Percentiles rank a stretch among this genome's conserved stretches.
Conservation (phyloP, 257 asterid species). For the Capsicum baccatum region DNA sequence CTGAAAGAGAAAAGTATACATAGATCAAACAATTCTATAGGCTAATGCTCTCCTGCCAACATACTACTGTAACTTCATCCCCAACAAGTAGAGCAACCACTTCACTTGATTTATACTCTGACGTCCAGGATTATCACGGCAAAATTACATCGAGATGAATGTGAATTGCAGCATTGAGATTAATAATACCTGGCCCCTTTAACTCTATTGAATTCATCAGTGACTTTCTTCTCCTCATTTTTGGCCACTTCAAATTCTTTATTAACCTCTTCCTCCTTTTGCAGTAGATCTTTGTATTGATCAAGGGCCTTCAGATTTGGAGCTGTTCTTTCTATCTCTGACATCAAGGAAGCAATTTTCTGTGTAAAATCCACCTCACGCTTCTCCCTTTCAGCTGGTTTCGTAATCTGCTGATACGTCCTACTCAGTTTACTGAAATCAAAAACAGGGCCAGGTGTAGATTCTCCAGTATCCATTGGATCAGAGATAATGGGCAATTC, state of each 20-base stretch:
- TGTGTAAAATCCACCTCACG: constrained; percentile 81
- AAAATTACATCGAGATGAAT: neutral
- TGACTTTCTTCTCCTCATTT: constrained; percentile 77
- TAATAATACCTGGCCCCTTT: constrained; percentile 66
- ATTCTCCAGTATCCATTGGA: constrained; percentile 75
- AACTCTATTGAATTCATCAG: constrained; percentile 70
- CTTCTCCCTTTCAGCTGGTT: constrained; percentile 84
- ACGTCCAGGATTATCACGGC: neutral
- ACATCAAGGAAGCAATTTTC: constrained; percentile 62
- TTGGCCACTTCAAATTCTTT: constrained; percentile 91
- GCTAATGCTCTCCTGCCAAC: neutral
- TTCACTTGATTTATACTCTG: constrained; percentile 22
- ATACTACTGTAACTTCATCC: neutral
- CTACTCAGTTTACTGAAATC: constrained; percentile 78
- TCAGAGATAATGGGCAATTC: constrained; percentile 74
- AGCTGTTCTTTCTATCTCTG: constrained; percentile 91
- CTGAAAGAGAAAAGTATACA: neutral
- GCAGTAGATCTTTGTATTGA: constrained; percentile 81
- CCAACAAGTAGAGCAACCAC: constrained; percentile 6
- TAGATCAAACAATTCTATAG: neutral
- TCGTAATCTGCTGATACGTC: constrained; percentile 73
- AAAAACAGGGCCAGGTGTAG: constrained; percentile 59
- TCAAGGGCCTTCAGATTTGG: constrained; percentile 96
- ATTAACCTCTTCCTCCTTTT: constrained; percentile 76
- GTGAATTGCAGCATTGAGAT: neutral